Conservation (phyloP, 2,329 filamentous ascomycete genomes). For the Penicillium aurantiogriseum region DNA sequence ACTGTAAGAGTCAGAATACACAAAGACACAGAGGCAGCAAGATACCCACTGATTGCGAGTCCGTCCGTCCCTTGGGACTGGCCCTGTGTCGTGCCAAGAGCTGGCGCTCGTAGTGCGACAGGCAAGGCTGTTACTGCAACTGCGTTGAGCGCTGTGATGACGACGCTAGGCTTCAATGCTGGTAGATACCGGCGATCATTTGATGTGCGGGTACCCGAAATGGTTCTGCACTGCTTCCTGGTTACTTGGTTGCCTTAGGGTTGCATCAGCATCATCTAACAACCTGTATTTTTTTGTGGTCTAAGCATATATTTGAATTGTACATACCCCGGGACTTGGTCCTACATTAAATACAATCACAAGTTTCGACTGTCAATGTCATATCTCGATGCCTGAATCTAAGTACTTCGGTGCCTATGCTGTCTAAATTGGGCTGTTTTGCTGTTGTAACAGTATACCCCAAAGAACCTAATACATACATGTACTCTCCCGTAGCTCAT, state of each 20-base stretch:
- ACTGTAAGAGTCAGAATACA: slow-evolving; percentile 3
- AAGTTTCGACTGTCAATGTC: not conserved
- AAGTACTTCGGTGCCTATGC: not conserved
- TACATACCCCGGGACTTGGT: slow-evolving; percentile 15
- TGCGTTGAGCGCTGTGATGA: not conserved
- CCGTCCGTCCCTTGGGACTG: not conserved
- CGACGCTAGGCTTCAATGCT: not conserved
- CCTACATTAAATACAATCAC: slow-evolving; percentile 1
- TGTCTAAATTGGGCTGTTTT: not conserved
- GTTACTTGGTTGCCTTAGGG: slow-evolving; percentile 5
- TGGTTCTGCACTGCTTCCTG: not conserved
- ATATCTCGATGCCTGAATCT: not conserved
- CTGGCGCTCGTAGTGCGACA: not conserved
- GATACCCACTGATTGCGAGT: not conserved
- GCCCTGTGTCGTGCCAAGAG: not conserved
- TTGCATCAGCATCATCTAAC: not conserved
- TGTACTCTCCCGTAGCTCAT: not conserved
- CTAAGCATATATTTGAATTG: slow-evolving; percentile 7
- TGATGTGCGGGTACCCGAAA: not conserved
- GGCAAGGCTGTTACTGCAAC: not conserved
- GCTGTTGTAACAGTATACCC: not conserved
- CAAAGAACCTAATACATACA: too few species aligned
- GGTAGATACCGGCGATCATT: not conserved
- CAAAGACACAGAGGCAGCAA: not conserved
- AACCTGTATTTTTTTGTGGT: slow-evolving; percentile 1